Base-by-base conservation (phyloP, 2,329 filamentous ascomycete genomes). In the Chaetomium globosum region DNA sequence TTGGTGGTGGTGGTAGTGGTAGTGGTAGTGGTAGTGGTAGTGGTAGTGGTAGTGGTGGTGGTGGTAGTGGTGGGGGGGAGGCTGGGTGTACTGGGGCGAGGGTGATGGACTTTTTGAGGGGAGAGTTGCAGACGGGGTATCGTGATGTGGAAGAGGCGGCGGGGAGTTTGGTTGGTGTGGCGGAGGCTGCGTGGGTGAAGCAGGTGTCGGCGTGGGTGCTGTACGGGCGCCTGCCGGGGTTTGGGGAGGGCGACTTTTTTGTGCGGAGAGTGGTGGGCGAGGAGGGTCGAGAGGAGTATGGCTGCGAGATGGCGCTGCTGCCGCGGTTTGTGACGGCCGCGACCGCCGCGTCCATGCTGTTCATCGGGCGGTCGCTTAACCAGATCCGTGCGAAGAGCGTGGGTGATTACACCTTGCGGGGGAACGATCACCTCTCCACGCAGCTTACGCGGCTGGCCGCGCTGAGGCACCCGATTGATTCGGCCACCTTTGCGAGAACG, bases 171-270 rank as follows among this genome's bases (percentile, higher is more conserved):
- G 84, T 92, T n/a, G 85, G 81, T 16, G 83, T 92, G 26, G 93
- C 93, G 0, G 94, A 99, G 78, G 90, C 86, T 33, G 90, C 93
- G 9, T 99, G 95, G 95, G 80, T 98, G 73, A 91, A 92, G 75
- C 93, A 97, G 74, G 83, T 96, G 12, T 91, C 92, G 4, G 90
- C 91, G 30, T 99, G 94, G 94, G 83, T 98, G 9, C 78, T 98
- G 16, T 96, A 97, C 75, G 95, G 95, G 5, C 87, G 90, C 59
- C 78, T 97, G 64, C 93, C 94, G 0, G 84, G 83, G 16, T 88
- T 91, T 74, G 92, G 92, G 2, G 85, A 83, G 5, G 83, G 85
- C n/a, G 94, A 98, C 77, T 98, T 98, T 75, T 97, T 97, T 19
- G 58, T 59, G 36, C 84, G 85, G 73, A 82, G 76, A 69, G 74